A percentile compares a stretch with the other conserved stretches of the same genome.
phyloP scores from a whole-genome alignment of 2,329 filamentous ascomycete genomes.

The Trichoderma sp. region DNA sequence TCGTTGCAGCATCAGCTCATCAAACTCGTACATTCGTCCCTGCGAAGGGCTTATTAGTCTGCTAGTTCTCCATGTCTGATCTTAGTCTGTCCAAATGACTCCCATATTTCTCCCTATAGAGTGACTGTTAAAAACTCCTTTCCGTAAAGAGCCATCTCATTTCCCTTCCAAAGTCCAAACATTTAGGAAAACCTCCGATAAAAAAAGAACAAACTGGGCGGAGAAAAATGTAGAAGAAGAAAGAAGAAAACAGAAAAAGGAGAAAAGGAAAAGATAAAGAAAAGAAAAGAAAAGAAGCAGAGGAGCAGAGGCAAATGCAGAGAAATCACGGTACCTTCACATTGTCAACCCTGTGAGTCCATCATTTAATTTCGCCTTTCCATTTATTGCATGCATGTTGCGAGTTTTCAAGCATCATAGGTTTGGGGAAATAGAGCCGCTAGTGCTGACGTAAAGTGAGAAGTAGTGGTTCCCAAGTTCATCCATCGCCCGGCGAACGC shows the following conservation, averaged over 20 bases:
- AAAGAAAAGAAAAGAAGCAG: not conserved
- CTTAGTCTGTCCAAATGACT: not conserved
- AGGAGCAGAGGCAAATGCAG: not conserved
- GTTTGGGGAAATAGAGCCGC: not conserved
- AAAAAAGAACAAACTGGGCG: not conserved
- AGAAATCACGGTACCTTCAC: not conserved
- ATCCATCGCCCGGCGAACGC: not conserved
- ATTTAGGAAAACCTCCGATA: not conserved
- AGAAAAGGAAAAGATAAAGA: not conserved
- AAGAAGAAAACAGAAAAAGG: not conserved
- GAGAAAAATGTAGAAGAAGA: not conserved
- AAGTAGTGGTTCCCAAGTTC: not conserved
- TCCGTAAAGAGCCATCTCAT: not conserved
- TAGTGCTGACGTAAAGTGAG: not conserved
- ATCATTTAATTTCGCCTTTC: not conserved
- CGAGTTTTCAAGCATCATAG: not conserved
- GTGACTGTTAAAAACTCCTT: not conserved
- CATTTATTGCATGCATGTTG: not conserved
- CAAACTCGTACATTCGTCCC: conserved; percentile 16
- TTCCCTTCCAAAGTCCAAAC: not conserved
- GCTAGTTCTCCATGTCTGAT: not conserved
- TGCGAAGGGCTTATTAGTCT: conserved; percentile 19
- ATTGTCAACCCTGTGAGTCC: not conserved
- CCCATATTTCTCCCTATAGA: not conserved
- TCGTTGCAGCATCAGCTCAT: conserved; percentile 11